Evolutionary conservation across 768 basidiomycete genomes (phyloP).

Genomic region (Lyophyllum decastes): DNA sequence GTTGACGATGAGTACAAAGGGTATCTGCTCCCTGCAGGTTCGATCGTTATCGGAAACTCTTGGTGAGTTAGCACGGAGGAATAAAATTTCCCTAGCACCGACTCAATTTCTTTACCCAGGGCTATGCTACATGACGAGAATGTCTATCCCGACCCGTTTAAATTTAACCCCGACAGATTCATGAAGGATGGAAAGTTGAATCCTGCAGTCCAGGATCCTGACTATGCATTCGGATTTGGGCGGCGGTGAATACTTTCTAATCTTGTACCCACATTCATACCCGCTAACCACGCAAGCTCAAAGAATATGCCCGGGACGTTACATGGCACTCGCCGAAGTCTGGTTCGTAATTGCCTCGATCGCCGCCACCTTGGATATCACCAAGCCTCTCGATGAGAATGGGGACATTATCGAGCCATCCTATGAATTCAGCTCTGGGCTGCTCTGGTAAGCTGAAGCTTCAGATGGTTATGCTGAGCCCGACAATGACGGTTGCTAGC

Average conservation of each 20-base stretch:
- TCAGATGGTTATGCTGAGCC: no score
- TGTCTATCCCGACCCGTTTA: conserved; percentile 30
- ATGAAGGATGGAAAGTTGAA: conserved; percentile 25
- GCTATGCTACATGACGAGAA: conserved; percentile 32
- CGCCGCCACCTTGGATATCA: conserved; percentile 29
- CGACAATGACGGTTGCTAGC: neutral
- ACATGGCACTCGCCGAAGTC: conserved; percentile 30
- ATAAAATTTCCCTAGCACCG: neutral
- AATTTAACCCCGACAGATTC: conserved; percentile 39
- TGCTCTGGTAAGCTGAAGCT: conserved; percentile 7
- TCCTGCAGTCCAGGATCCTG: conserved; percentile 16
- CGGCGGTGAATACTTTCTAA: conserved; percentile 10
- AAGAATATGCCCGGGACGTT: conserved; percentile 33
- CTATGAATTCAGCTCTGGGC: conserved; percentile 3
- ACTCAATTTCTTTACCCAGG: conserved; percentile 21
- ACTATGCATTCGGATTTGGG: conserved; percentile 23
- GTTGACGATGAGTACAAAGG: conserved; percentile 36
- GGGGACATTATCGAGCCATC: conserved; percentile 13
- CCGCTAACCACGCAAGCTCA: no score
- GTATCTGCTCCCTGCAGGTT: conserved; percentile 33
- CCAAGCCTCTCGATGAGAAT: conserved; percentile 17
- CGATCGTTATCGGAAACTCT: conserved; percentile 28
- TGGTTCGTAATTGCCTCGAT: conserved; percentile 31
- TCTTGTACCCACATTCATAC: neutral
- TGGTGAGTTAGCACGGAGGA: conserved; percentile 21